These are phyloP conservation scores for Bocquillonia castaneifolia DNA, from an alignment of 441 rosid species.

Conservation along the genomic window DNA sequence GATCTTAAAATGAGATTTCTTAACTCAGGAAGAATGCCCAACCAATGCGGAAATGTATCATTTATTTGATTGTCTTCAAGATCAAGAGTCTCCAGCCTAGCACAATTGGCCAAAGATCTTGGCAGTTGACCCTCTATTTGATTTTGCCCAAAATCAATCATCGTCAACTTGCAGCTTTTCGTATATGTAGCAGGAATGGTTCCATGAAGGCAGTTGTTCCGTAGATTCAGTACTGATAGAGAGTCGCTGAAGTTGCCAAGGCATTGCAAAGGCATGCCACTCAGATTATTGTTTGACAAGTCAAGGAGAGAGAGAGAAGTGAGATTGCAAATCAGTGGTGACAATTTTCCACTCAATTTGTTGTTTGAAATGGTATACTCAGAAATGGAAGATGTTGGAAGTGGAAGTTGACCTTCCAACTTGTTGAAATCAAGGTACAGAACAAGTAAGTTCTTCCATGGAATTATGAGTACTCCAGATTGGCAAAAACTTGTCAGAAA, in stretches of 20 bases:
- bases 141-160: conserved; percentile 13
- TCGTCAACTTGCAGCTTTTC: background rate
- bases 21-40: conserved; percentile 23
- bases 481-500: conserved; percentile 10
- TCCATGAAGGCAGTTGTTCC: conserved; percentile 12
- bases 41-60: conserved; percentile 32
- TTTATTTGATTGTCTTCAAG: conserved; percentile 22
- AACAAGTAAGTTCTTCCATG: background rate
- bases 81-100: conserved; percentile 13
- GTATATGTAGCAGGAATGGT: conserved; percentile 1
- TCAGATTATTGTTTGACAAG: conserved; percentile 26
- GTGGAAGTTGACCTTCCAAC: conserved; percentile 21
- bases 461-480: background rate
- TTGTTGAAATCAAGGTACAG: conserved; percentile 6
- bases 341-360: conserved; percentile 4
- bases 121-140: background rate
- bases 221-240: background rate
- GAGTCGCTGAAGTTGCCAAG: conserved; percentile 2
- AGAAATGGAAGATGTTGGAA: conserved; percentile 13
- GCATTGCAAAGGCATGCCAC: conserved; percentile 24
- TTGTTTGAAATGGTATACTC: conserved; percentile 8
- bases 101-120: conserved; percentile 29
- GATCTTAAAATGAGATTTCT: conserved; percentile 21
- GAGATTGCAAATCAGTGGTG: conserved; percentile 16
- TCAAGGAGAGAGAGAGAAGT: background rate